Evolutionary conservation across 2,329 filamentous ascomycete species (phyloP).

Genomic region (Scorias spongiosa): DNA sequence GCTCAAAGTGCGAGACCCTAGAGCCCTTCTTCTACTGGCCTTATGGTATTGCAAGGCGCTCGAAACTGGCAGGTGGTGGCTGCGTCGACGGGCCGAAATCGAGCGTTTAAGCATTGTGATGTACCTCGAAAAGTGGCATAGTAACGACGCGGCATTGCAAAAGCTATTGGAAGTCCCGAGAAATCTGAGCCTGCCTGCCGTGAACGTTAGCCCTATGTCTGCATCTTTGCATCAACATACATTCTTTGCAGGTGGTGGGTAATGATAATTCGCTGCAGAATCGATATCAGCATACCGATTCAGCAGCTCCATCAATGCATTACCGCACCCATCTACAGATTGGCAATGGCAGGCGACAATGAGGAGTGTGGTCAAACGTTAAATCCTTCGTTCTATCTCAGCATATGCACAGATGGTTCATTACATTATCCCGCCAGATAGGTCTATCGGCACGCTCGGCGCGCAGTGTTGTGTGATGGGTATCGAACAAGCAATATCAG

Average conservation of each 20-base stretch:
- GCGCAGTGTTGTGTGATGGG: not conserved
- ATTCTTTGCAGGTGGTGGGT: no score
- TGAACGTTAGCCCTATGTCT: no score
- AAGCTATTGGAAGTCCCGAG: constrained; percentile 6
- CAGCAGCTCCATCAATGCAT: no score
- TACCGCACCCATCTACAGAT: no score
- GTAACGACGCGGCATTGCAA: constrained; percentile 1
- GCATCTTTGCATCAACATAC: no score
- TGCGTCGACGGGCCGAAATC: constrained; percentile 29
- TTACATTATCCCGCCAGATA: not conserved
- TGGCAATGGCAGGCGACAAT: no score
- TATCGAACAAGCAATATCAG: not conserved
- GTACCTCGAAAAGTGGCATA: constrained; percentile 24
- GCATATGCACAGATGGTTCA: not conserved
- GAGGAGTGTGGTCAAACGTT: not conserved
- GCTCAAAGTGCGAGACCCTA: constrained; percentile 36
- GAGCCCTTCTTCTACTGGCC: constrained; percentile 39
- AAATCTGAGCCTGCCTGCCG: no score
- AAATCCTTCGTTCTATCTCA: not conserved
- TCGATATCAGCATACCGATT: no score
- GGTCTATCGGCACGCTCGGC: not conserved
- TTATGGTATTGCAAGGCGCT: constrained; percentile 41
- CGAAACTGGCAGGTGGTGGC: constrained; percentile 33
- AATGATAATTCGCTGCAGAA: no score
- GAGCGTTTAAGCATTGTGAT: constrained; percentile 36